phyloP scores from a whole-genome alignment of 2,329 filamentous ascomycete genomes.

The Talaromyces sp. region DNA sequence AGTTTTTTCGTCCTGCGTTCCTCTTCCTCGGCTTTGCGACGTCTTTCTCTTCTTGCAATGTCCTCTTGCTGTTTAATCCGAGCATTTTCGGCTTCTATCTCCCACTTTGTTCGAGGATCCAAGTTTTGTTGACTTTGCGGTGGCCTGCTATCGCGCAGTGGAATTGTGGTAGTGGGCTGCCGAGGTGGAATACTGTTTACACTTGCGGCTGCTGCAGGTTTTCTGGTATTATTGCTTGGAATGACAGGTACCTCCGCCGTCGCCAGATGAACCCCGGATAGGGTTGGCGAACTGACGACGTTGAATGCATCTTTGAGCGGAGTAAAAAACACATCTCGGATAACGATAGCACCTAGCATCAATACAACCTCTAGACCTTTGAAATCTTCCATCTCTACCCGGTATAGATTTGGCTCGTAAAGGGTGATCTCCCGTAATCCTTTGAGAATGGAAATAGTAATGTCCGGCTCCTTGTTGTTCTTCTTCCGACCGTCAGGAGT shows the following conservation, averaged over 20 bases:
- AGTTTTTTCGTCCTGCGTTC: slow-evolving; percentile 52
- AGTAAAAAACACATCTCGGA: slow-evolving; percentile 61
- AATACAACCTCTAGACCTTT: slow-evolving; percentile 89
- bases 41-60: slow-evolving; percentile 41
- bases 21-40: slow-evolving; percentile 50
- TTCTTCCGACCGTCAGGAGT: slow-evolving; percentile 61
- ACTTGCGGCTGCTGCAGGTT: background rate
- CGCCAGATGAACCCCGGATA: slow-evolving; percentile 18
- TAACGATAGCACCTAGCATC: slow-evolving; percentile 57
- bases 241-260: background rate
- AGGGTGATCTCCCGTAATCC: slow-evolving; percentile 74
- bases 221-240: background rate
- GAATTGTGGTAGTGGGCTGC: slow-evolving; percentile 26
- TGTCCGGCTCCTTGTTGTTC: slow-evolving; percentile 90
- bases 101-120: slow-evolving; percentile 53
- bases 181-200: slow-evolving; percentile 16
- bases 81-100: slow-evolving; percentile 50
- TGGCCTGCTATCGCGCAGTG: slow-evolving; percentile 21
- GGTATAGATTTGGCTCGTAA: slow-evolving; percentile 86
- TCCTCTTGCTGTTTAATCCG: slow-evolving; percentile 44
- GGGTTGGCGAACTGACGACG: slow-evolving; percentile 37
- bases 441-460: slow-evolving; percentile 85
- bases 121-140: slow-evolving; percentile 30
- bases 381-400: slow-evolving; percentile 88
- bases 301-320: slow-evolving; percentile 76